Base-by-base conservation (phyloP, 345 rosid species). In the Excoecaria cochinchinensis region DNA sequence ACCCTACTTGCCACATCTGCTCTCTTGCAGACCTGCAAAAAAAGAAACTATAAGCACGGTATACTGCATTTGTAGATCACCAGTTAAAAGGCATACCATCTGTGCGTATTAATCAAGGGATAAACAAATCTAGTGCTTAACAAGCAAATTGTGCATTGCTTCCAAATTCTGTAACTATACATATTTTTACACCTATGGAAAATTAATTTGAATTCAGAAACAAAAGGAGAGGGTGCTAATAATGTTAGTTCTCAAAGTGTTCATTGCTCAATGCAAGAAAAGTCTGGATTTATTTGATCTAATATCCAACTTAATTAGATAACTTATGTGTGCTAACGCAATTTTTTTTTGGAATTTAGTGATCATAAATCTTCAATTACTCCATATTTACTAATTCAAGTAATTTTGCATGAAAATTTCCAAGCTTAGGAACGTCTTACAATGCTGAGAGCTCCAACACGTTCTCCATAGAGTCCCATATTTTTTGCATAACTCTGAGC, bases 391-490 rank as follows among this genome's bases (percentile, higher is more conserved):
- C 67, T 56, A 64, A 72, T 38, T 70, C 53, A 47, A 39, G 52
- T 14, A 63, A 82, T 39, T 40, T 13, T 39, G 48, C 15, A 46
- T 3, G 13, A 42, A 52, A 40, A 21, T 5, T 48, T 76, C 8
- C 40, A 68, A 70, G 62, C 47, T 22, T 36, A 65, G 53, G 12
- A 17, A 15, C 17, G 64, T 48, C 86, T 84, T 83, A 87, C 90
- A 75, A 87, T 73, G 83, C 83, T 85, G 22, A 87, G 83, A 16
- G 90, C 83, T 67, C 90, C 89, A 76, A 87, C 87, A 71, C 90
- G 86, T 81, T 87, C 90, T 40, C 85, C 90, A 69, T 87, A 87
- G 56, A 87, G 89, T 46, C 89, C 90, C 90, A 87, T 85, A 69
- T 79, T 87, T 74, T 85, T 87, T n/a, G 90, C 84, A 58, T 80